phyloP scores from a whole-genome alignment of 2,329 filamentous ascomycete genomes.

The Paraconiothyrium sp. region DNA sequence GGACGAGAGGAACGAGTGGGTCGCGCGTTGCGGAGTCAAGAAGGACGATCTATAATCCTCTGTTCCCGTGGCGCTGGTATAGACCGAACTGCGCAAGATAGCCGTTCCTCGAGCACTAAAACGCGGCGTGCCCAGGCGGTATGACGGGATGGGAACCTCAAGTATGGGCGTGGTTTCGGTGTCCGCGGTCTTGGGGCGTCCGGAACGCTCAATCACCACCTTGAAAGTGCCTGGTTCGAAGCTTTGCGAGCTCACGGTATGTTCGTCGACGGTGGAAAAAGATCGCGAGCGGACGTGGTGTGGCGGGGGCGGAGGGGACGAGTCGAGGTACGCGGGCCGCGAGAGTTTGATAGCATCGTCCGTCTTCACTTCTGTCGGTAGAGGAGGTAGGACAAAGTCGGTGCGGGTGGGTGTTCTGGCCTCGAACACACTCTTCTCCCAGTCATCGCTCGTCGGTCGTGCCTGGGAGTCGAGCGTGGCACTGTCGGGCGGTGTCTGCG shows the following conservation, averaged over 20 bases:
- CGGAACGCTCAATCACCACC: constrained; percentile 80
- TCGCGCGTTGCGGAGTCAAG: constrained; percentile 54
- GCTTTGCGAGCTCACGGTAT: constrained; percentile 56
- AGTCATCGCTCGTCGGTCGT: constrained; percentile 48
- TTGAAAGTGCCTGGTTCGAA: constrained; percentile 76
- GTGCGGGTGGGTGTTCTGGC: constrained; percentile 41
- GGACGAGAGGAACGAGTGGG: constrained; percentile 47
- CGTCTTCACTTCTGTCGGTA: constrained; percentile 26
- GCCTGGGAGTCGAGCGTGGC: constrained; percentile 40
- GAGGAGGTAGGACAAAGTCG: constrained; percentile 36
- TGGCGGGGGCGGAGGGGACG: constrained; percentile 31
- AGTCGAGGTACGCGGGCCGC: constrained; percentile 26
- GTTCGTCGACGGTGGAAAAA: constrained; percentile 79
- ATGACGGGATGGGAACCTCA: constrained; percentile 82
- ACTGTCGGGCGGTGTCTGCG: constrained; percentile 50
- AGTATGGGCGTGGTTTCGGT: constrained; percentile 66
- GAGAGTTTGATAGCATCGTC: constrained; percentile 29
- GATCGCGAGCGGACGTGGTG: constrained; percentile 69
- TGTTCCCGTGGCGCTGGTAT: constrained; percentile 70
- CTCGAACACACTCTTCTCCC: constrained; percentile 48
- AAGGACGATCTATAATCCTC: constrained; percentile 75
- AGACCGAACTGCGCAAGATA: constrained; percentile 81
- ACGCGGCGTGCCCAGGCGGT: constrained; percentile 81
- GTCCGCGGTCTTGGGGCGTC: constrained; percentile 71
- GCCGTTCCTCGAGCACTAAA: constrained; percentile 82